These are phyloP conservation scores for Suillus weaverae DNA, from an alignment of 768 basidiomycete genomes.

Conservation along the genomic window DNA sequence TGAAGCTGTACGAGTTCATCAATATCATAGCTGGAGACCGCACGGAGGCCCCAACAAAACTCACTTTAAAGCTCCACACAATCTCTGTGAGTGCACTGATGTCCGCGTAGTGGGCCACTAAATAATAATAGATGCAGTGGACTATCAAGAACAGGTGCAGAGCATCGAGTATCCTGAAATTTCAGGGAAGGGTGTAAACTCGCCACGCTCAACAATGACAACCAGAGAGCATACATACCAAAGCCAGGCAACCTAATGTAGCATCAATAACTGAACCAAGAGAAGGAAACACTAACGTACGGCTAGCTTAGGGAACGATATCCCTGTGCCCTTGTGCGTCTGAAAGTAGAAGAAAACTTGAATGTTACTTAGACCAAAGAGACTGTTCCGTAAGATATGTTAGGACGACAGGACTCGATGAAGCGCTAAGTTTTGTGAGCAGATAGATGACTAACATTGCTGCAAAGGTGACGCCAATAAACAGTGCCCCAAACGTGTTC, in stretches of 20 bases:
- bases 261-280: not conserved
- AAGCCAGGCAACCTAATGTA: constrained; percentile 1
- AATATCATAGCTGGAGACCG: not conserved
- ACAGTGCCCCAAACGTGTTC: not conserved
- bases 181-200: not conserved
- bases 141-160: not conserved
- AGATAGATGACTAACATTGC: not conserved
- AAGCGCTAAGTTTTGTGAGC: too few species aligned
- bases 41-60: not conserved
- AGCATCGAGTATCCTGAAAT: not conserved
- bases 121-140: not conserved
- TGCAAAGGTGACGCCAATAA: not conserved
- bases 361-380: constrained; percentile 1
- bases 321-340: not conserved
- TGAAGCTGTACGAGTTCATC: not conserved
- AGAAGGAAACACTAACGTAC: not conserved
- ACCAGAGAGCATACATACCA: not conserved
- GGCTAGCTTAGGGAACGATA: not conserved
- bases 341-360: constrained; percentile 4
- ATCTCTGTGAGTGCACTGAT: not conserved
- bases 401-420: not conserved
- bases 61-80: constrained; percentile 7
- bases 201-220: not conserved
- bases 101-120: not conserved
- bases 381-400: not conserved